These are phyloP conservation scores for Penicillium sp. DNA, from an alignment of 2,329 filamentous ascomycete genomes.

Conservation along the genomic window DNA sequence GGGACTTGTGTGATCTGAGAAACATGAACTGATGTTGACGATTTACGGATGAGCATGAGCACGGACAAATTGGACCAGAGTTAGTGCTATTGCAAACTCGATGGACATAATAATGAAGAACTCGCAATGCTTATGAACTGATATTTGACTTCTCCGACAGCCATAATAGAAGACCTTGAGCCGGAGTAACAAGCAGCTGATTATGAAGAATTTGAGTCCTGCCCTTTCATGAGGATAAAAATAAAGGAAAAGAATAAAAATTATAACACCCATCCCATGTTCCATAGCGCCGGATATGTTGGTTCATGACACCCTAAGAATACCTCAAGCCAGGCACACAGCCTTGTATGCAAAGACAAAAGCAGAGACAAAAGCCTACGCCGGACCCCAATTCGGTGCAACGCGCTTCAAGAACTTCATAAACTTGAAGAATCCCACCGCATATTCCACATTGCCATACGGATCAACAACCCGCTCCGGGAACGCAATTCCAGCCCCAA, in stretches of 20 bases:
- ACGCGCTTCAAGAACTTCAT: slow-evolving; percentile 61
- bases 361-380: background rate
- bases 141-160: background rate
- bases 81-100: background rate
- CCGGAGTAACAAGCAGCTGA: background rate
- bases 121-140: background rate
- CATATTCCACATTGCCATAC: slow-evolving; percentile 59
- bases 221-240: background rate
- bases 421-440: slow-evolving; percentile 65
- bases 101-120: slow-evolving; percentile 2
- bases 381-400: slow-evolving; percentile 48
- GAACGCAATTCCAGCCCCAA: slow-evolving; percentile 63
- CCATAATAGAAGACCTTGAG: background rate
- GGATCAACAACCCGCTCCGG: slow-evolving; percentile 62
- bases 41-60: background rate
- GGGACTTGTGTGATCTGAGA: background rate
- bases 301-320: background rate
- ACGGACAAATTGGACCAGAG: background rate
- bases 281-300: background rate
- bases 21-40: background rate
- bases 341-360: background rate
- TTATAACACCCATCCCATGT: background rate
- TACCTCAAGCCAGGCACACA: background rate
- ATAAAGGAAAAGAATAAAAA: background rate
- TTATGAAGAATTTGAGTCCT: background rate